Base-by-base conservation (phyloP, 345 rosid species). In the Citrus sinensis region DNA sequence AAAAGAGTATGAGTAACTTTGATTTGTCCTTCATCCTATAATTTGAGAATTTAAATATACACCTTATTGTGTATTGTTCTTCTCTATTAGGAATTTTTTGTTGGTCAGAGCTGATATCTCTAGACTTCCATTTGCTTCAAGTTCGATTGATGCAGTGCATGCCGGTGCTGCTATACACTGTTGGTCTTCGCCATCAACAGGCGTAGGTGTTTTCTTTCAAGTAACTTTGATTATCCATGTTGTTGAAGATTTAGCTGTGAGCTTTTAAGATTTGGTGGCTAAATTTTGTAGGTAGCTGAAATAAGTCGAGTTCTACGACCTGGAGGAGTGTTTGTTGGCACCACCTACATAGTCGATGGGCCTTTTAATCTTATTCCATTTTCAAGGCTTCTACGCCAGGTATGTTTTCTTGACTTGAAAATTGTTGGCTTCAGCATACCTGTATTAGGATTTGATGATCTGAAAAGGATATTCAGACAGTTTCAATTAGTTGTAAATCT, bases 81-180 rank as follows among this genome's bases (percentile, higher is more conserved):
- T 63, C 61, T 37, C 51, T 25, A 75, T n/a, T 78, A 92, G 98
- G 94, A 90, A 92, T 39, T 76, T 91, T 51, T 78, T 87, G 66
- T 81, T 93, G 84, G 97, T 93, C 81, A 90, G 97, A 88, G 98
- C 98, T 22, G 98, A 95, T 78, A 92, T 95, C 39, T 89, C 95
- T 73, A 84, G 97, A 81, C 95, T 95, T 70, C 98, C 98, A 59
- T 91, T 95, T 68, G 74, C 82, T 70, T 82, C 94, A 56, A 78
- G 93, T 80, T 92, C 98, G 16, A 82, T 93, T 22, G 97, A 95
- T 76, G 94, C 97, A 20, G 87, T 95, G 78, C 98, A 93, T 78
- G 98, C 98, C 60, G 98, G 94, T 79, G 94, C 94, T 78, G 98
- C 98, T 79, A 82, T 95, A 62, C 98, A 95, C 83, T 93, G 97